Base-by-base conservation (phyloP, 176 grass and related monocot genomes). In the Guadua angustifolia region DNA sequence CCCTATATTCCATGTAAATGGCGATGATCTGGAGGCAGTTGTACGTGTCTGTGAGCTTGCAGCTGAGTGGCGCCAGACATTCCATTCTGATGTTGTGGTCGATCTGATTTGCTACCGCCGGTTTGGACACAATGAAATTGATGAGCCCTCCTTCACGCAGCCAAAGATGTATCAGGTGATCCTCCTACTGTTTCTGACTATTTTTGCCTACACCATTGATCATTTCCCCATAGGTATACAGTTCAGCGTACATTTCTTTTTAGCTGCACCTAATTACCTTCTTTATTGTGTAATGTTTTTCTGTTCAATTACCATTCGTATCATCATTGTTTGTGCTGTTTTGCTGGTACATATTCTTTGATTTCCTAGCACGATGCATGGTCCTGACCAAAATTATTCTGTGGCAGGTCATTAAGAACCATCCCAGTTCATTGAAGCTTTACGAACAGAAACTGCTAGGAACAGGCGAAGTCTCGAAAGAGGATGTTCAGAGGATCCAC, bases 91-190 rank as follows among this genome's bases (percentile, higher is more conserved):
- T 47, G 95, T 98, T 7, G 95, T 98, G 7, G 87, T 98, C 1
- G 95, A 98, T 73, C 80, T 98, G 35, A 90, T 98, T 60, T 98
- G 95, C 61, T 98, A 98, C 59, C 84, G 95, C 44, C 86, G 95
- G 68, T 94, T 98, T 61, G 95, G 95, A 7, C 95, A 98, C 65
- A 98, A 98, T 51, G 95, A 98, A 88, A 98, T 98, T 18, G 95
- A 98, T 56, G 95, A 98, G 45, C 95, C 95, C n/a, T 98, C 95
- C 53, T 98, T 98, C 79, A 98, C 95, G 33, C 95, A 98, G 46
- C 95, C 95, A 67, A 98, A 93, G 83, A 98, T 98, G 95, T 98
- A 98, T 77, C 73, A 93, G 95, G 95, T 98, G 76, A 82, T 33
- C 16, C 82, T 87, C 19, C 52, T 58, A 50, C 6, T 55, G 39